Percentiles rank a stretch among this genome's conserved stretches.
Evolutionary conservation across 1,139 yeast genomes (phyloP).

Genomic region (Citeromyces hawaiiensis): DNA sequence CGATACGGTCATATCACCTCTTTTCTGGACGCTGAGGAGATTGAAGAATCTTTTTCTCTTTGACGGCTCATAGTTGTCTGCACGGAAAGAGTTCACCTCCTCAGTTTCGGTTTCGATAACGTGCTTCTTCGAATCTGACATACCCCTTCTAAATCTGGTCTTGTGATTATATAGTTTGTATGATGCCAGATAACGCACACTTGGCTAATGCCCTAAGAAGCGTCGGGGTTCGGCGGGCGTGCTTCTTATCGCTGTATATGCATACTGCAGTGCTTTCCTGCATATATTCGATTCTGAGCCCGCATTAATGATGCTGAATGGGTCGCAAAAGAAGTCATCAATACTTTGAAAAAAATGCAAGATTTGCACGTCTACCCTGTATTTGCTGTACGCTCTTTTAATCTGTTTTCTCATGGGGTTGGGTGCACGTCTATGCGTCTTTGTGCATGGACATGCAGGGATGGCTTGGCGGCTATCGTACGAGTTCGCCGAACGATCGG

Average conservation of each 20-base stretch:
- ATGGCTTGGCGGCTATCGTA: background rate
- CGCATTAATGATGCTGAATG: too few relatives aligned
- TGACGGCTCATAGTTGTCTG: background rate
- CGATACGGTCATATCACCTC: constrained; percentile 20
- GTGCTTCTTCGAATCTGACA: background rate
- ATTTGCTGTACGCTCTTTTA: background rate
- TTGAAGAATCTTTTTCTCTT: constrained; percentile 4
- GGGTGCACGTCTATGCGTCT: background rate
- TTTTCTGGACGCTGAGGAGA: constrained; percentile 13
- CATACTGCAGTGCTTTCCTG: background rate
- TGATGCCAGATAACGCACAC: background rate
- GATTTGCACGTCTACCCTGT: too few relatives aligned
- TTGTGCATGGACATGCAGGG: background rate
- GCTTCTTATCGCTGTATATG: background rate
- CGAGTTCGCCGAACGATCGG: background rate
- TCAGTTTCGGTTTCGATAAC: background rate
- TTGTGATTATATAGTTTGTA: background rate
- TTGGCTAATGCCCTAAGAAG: background rate
- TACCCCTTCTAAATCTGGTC: background rate
- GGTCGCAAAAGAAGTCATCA: too few relatives aligned
- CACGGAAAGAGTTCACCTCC: background rate
- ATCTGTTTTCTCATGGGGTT: background rate
- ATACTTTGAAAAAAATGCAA: too few relatives aligned
- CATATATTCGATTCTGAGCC: too few relatives aligned
- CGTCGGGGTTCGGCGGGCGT: background rate